These are phyloP conservation scores for Beauveria caledonica DNA, from an alignment of 2,329 filamentous ascomycete genomes.

Conservation along the genomic window DNA sequence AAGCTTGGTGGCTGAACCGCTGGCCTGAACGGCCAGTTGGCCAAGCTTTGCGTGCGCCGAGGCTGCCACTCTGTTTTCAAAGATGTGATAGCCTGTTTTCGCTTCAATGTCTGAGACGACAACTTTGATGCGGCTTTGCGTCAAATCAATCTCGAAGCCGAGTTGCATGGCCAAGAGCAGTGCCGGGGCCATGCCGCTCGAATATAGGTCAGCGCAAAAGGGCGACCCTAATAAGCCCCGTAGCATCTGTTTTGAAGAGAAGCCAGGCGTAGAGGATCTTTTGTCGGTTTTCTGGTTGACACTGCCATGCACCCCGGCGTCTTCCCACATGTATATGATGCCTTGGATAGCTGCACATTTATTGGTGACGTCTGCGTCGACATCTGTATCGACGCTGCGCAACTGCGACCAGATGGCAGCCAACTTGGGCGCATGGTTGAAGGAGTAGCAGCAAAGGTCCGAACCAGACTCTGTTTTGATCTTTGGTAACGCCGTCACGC, in stretches of 20 bases:
- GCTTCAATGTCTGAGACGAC: constrained; percentile 27
- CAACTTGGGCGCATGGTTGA: constrained; percentile 31
- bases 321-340: constrained; percentile 21
- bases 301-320: constrained; percentile 19
- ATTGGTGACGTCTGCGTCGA: neutral
- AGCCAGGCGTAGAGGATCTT: neutral
- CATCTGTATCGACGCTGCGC: constrained; percentile 7
- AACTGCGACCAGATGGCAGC: constrained; percentile 29
- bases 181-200: constrained; percentile 28
- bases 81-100: constrained; percentile 28
- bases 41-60: constrained; percentile 23
- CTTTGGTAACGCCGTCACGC: constrained; percentile 18
- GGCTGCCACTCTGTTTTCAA: constrained; percentile 21
- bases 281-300: neutral
- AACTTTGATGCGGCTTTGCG: constrained; percentile 24
- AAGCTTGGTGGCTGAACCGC: constrained; percentile 27
- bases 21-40: constrained; percentile 25
- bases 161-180: constrained; percentile 27
- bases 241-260: constrained; percentile 11
- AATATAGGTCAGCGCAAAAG: constrained; percentile 22
- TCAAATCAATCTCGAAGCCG: constrained; percentile 24
- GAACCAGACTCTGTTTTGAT: constrained; percentile 15
- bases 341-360: constrained; percentile 20
- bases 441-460: constrained; percentile 20
- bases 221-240: constrained; percentile 17